Evolutionary conservation across 225 moss, liverwort and hornwort species (phyloP).

Genomic region (Thuidium tamariscinum): DNA sequence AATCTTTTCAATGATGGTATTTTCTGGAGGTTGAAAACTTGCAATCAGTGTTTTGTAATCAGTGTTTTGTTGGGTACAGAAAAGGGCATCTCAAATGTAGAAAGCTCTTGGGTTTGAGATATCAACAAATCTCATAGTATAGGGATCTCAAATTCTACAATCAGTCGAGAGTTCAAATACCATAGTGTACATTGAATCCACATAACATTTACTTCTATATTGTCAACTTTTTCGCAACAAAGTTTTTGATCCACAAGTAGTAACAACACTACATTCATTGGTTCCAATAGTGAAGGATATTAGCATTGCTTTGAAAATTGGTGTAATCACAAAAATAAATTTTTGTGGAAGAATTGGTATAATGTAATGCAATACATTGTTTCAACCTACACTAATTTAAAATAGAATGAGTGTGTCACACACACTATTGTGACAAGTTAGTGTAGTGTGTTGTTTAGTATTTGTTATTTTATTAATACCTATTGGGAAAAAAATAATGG

Average conservation of each 20-base stretch:
- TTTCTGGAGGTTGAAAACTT: background rate
- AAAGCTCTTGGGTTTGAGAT: background rate
- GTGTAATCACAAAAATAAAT: background rate
- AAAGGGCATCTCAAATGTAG: background rate
- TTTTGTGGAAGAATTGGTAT: background rate
- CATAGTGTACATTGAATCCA: background rate
- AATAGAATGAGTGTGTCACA: background rate
- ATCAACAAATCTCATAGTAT: background rate
- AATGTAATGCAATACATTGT: rapidly evolving
- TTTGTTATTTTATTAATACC: background rate
- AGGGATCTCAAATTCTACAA: too few relatives aligned
- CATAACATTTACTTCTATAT: background rate
- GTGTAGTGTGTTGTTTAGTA: rapidly evolving
- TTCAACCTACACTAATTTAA: background rate
- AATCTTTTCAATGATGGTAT: background rate
- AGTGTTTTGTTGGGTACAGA: background rate
- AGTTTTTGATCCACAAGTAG: background rate
- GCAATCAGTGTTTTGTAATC: too few relatives aligned
- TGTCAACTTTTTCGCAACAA: background rate
- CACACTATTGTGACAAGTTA: rapidly evolving
- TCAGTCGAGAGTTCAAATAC: too few relatives aligned
- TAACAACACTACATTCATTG: background rate
- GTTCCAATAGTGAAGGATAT: too few relatives aligned
- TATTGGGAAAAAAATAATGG: background rate
- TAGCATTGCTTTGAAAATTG: background rate